Percentiles rank a stretch among this genome's conserved stretches.
Conservation (phyloP, 768 basidiomycete genomes). For the Tricholoma flavovirens region DNA sequence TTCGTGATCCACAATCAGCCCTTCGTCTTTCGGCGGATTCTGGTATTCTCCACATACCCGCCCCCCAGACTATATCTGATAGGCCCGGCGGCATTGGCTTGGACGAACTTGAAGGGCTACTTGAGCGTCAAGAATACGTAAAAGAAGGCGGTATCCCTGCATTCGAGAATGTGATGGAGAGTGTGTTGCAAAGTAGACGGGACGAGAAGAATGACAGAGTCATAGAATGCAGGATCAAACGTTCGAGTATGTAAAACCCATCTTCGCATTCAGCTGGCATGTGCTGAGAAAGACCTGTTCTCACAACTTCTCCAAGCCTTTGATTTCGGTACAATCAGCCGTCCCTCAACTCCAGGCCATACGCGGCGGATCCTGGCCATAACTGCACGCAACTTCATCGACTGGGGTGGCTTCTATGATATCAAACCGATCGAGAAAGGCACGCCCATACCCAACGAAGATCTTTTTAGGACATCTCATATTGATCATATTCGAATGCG, state of each 20-base stretch:
- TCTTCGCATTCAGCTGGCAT: background rate
- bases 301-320: background rate
- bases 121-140: slow-evolving; percentile 12
- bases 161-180: slow-evolving; percentile 7
- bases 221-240: slow-evolving; percentile 18
- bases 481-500: slow-evolving; percentile 27
- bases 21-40: slow-evolving; percentile 27
- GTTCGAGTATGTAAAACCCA: slow-evolving; percentile 10
- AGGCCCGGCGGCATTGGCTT: slow-evolving; percentile 30
- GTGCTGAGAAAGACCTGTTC: background rate
- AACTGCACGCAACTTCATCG: slow-evolving; percentile 18
- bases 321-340: background rate
- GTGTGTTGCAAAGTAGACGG: background rate
- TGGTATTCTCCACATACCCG: slow-evolving; percentile 22
- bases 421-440: slow-evolving; percentile 24
- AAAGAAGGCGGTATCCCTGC: background rate
- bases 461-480: slow-evolving; percentile 17
- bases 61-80: slow-evolving; percentile 14
- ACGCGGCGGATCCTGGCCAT: background rate
- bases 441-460: slow-evolving; percentile 15
- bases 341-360: background rate
- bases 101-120: slow-evolving; percentile 26
- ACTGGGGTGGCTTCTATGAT: slow-evolving; percentile 34
- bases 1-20: slow-evolving; percentile 38
- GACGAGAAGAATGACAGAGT: slow-evolving; percentile 5